Conservation (phyloP, 1,139 yeast genomes). For the Blastobotrys buckinghamii region DNA sequence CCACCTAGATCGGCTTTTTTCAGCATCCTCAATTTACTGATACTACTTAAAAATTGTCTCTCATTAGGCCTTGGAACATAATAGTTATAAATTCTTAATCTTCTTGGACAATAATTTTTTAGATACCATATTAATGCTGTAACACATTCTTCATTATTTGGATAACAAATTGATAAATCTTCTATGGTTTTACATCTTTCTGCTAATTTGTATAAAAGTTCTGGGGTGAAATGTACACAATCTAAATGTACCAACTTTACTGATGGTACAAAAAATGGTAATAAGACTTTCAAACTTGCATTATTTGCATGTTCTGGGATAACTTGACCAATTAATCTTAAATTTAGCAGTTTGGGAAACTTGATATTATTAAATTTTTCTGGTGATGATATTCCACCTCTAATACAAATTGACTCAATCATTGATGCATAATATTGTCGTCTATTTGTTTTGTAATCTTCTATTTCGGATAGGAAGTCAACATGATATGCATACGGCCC, state of each 20-base stretch:
- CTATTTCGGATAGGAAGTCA: not conserved
- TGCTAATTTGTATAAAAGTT: not conserved
- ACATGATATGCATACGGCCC: not conserved
- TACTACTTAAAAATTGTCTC: not conserved
- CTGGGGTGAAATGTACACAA: not conserved
- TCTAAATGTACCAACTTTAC: not conserved
- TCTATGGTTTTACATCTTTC: not conserved
- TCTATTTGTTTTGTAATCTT: not conserved
- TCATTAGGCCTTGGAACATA: not conserved
- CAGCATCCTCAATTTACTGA: not conserved
- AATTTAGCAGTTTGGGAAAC: not conserved
- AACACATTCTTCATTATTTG: not conserved
- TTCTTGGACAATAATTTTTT: not conserved
- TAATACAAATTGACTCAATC: not conserved
- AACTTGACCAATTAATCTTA: slow-evolving; percentile 1
- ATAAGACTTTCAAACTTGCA: not conserved
- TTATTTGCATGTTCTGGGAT: not conserved
- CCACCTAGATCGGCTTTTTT: not conserved
- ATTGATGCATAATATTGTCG: not conserved
- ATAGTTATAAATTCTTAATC: not conserved
- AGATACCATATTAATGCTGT: not conserved
- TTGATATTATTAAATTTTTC: not conserved
- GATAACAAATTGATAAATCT: not conserved
- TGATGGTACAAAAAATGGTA: not conserved
- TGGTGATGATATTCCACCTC: not conserved